Evolutionary conservation across 2,329 filamentous ascomycete species (phyloP).

Genomic region (Cladosporium velox): DNA sequence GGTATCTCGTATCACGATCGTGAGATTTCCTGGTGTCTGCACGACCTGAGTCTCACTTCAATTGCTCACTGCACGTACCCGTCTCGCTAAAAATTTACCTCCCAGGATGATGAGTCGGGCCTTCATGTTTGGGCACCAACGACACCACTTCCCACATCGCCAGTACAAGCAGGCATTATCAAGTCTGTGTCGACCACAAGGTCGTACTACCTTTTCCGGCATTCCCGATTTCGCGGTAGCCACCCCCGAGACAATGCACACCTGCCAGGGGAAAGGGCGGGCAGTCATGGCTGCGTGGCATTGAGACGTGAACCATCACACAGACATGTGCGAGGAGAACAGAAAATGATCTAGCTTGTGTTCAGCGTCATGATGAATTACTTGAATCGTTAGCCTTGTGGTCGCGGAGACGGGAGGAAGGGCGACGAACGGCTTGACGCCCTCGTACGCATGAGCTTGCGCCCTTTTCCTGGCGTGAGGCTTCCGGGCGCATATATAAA

Average conservation of each 20-base stretch:
- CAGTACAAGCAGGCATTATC: not conserved
- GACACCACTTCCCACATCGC: not conserved
- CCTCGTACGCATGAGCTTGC: not conserved
- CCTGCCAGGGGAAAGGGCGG: not conserved
- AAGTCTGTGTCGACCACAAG: not conserved
- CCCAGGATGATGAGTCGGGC: conserved; percentile 2
- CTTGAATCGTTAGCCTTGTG: not conserved
- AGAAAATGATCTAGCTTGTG: not conserved
- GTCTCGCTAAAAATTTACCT: not conserved
- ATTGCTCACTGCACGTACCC: not conserved
- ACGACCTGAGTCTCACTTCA: not conserved
- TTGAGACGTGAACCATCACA: conserved; percentile 5
- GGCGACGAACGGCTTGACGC: not conserved
- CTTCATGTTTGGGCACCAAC: not conserved
- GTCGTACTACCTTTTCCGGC: not conserved
- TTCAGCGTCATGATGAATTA: not conserved
- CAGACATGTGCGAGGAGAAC: not conserved
- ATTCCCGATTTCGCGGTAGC: not conserved
- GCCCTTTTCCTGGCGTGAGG: not conserved
- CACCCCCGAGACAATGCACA: not conserved
- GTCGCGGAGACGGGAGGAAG: not conserved
- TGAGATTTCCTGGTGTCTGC: not conserved
- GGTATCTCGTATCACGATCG: conserved; percentile 6
- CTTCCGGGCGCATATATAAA: not conserved
- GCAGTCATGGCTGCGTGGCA: not conserved